Evolutionary conservation across 208 protist species (phyloP).

Genomic region (Trypanosomatidae sp.): DNA sequence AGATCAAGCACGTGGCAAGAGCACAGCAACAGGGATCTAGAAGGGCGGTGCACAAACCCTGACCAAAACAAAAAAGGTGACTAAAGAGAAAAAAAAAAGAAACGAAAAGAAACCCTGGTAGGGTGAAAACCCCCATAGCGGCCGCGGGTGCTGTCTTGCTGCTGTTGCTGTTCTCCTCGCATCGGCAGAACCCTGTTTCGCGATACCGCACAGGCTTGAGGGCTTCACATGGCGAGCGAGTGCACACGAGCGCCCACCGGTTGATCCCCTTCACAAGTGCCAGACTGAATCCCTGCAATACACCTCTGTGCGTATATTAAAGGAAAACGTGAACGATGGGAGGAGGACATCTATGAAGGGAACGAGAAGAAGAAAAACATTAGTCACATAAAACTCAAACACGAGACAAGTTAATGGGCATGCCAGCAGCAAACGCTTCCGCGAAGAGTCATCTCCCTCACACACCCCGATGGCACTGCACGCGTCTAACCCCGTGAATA

Average conservation of each 20-base stretch:
- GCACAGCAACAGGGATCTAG: neutral
- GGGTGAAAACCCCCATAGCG: neutral
- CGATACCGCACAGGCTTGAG: neutral
- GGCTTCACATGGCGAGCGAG: neutral
- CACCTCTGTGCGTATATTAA: neutral
- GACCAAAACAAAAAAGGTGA: neutral
- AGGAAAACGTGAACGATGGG: neutral
- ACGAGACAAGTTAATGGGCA: neutral
- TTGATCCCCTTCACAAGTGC: slow-evolving; percentile 7
- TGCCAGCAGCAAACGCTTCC: neutral
- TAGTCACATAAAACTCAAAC: neutral
- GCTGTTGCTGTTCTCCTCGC: neutral
- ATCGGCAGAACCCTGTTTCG: neutral
- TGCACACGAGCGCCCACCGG: neutral
- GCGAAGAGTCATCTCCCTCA: neutral
- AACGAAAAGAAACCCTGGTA: neutral
- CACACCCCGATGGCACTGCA: neutral
- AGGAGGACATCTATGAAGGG: neutral
- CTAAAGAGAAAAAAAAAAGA: neutral
- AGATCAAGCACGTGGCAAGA: neutral
- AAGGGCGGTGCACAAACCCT: neutral
- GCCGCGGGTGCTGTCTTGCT: neutral
- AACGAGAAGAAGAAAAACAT: neutral
- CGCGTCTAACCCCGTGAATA: neutral
- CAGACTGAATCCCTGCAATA: no score